A percentile compares a stretch with the other conserved stretches of the same genome.
Conservation (phyloP, 495 filamentous ascomycete species). For the Echria macrotheca region DNA sequence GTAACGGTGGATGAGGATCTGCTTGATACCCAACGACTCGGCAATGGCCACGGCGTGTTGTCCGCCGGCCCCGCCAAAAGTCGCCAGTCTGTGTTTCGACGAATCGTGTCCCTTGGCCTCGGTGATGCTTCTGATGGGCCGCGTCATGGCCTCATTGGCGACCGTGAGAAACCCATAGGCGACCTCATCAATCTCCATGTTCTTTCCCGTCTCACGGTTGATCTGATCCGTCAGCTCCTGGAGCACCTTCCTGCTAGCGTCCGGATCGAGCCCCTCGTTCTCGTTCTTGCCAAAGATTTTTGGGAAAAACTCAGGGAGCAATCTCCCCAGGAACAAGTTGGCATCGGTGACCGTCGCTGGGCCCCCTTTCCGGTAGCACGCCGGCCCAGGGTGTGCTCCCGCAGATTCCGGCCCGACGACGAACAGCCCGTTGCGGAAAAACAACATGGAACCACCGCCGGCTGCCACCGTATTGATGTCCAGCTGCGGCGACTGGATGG, state of each 20-base stretch:
- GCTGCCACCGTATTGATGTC: constrained; percentile 98
- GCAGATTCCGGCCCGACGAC: constrained; percentile 96
- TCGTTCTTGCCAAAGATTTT: constrained; percentile 95
- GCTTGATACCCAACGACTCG: constrained; percentile 75
- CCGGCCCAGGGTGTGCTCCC: constrained; percentile 87
- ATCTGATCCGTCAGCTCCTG: constrained; percentile 72
- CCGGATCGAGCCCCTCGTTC: constrained; percentile 74
- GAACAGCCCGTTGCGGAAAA: constrained; percentile 88
- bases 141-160: constrained; percentile 92
- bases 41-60: constrained; percentile 97
- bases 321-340: constrained; percentile 80
- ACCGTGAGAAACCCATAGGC: constrained; percentile 88
- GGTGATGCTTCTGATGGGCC: constrained; percentile 86
- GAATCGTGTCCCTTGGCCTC: constrained; percentile 93
- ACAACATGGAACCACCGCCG: constrained; percentile 83
- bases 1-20: constrained; percentile 86
- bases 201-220: constrained; percentile 60
- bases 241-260: constrained; percentile 72
- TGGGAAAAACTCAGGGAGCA: constrained; percentile 92
- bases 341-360: constrained; percentile 92
- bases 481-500: constrained; percentile 89
- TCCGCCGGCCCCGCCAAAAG: constrained; percentile 91
- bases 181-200: constrained; percentile 81
- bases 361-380: constrained; percentile 91
- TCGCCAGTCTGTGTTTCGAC: constrained; percentile 80